Conservation (phyloP, 2,329 filamentous ascomycete species). For the Pyrenochaeta sp. region DNA sequence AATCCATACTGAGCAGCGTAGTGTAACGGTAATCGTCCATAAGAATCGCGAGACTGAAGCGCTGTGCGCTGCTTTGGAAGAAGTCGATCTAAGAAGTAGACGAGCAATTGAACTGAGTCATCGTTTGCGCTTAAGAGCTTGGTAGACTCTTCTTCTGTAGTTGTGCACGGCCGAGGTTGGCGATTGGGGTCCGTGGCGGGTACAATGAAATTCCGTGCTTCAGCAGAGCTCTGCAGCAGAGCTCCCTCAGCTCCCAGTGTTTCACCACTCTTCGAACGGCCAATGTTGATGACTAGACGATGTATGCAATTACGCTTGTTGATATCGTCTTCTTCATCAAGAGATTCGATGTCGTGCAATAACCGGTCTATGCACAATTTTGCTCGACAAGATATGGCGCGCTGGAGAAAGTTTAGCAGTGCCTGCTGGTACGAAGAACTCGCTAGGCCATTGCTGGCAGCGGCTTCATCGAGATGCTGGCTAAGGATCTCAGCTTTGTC, state of each 20-base stretch:
- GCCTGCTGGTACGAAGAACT: constrained; percentile 68
- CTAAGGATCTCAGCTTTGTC: constrained; percentile 69
- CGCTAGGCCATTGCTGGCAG: constrained; percentile 58
- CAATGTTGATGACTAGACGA: constrained; percentile 89
- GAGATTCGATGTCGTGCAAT: constrained; percentile 71
- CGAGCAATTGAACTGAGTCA: constrained; percentile 74
- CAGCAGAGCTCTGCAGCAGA: constrained; percentile 57
- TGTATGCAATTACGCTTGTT: constrained; percentile 95
- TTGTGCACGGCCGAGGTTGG: constrained; percentile 68
- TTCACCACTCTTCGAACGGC: constrained; percentile 71
- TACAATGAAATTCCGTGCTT: constrained; percentile 78
- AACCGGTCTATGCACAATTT: constrained; percentile 76
- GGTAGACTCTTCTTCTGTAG: constrained; percentile 69
- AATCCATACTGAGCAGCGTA: constrained; percentile 96
- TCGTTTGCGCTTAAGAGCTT: constrained; percentile 74
- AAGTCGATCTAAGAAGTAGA: constrained; percentile 72
- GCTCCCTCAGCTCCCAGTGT: constrained; percentile 59
- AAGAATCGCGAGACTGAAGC: constrained; percentile 74
- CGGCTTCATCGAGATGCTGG: constrained; percentile 66
- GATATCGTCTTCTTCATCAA: constrained; percentile 90
- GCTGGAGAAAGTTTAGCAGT: constrained; percentile 81
- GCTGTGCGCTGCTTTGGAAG: constrained; percentile 72
- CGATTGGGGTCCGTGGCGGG: constrained; percentile 75
- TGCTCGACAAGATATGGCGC: constrained; percentile 75
- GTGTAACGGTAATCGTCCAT: constrained; percentile 86